Conservation (phyloP, 148 eudicot genomes). For the Cornus suecica region DNA sequence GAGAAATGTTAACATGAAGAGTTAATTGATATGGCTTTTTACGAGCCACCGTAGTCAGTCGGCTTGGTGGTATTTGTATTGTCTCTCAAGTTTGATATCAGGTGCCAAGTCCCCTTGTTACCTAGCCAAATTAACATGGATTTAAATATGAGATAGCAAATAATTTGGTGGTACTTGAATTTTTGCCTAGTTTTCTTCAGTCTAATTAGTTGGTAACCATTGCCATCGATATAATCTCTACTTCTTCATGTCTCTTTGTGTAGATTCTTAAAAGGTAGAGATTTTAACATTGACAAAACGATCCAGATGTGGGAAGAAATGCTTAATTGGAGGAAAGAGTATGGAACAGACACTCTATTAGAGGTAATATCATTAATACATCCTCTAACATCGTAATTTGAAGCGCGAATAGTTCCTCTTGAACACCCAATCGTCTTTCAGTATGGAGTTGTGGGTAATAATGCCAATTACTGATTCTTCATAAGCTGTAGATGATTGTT, state of each 20-base stretch:
- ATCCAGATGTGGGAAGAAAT: conserved; percentile 84
- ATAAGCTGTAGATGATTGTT: background rate
- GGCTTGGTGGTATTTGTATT: background rate
- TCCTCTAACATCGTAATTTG: background rate
- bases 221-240: background rate
- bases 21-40: background rate
- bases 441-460: background rate
- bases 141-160: background rate
- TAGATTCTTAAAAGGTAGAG: conserved; percentile 77
- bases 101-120: background rate
- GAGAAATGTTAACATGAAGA: background rate
- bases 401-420: conserved; percentile 5
- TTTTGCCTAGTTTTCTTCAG: background rate
- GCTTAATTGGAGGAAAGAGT: conserved; percentile 77
- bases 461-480: background rate
- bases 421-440: background rate
- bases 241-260: conserved; percentile 16
- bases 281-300: conserved; percentile 54
- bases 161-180: background rate
- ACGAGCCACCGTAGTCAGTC: background rate
- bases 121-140: background rate
- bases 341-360: conserved; percentile 60
- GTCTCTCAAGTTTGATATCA: background rate
- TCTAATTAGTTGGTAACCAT: background rate
- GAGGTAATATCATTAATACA: conserved; percentile 43